These are phyloP conservation scores for Thraustochytrium striatum DNA, from an alignment of 352 stramenopile species.

Conservation along the genomic window DNA sequence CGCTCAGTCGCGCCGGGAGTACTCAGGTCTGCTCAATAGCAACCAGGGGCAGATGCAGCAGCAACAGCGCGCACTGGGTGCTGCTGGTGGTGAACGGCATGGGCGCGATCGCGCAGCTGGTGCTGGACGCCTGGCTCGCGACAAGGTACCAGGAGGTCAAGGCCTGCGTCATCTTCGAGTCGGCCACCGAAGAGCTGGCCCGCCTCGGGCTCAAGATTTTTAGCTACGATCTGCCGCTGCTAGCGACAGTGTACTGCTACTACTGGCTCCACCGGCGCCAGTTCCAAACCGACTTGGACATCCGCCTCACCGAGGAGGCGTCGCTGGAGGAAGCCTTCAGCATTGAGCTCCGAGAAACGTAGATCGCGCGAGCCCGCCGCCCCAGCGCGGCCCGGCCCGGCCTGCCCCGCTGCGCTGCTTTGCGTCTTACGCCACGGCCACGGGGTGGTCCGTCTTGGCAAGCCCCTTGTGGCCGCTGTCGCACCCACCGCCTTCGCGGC, in stretches of 20 bases:
- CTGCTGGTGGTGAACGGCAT: slow-evolving; percentile 6
- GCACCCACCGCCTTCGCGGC: too few relatives aligned
- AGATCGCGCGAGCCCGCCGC: neutral
- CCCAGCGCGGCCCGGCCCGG: too few relatives aligned
- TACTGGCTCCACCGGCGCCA: slow-evolving; percentile 3
- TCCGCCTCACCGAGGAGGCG: neutral
- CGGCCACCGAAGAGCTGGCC: slow-evolving; percentile 13
- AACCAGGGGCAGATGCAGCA: neutral
- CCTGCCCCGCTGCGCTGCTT: too few relatives aligned
- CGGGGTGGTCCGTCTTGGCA: too few relatives aligned
- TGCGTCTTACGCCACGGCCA: too few relatives aligned
- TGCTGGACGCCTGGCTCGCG: slow-evolving; percentile 25
- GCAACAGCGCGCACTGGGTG: neutral
- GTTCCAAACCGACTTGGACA: neutral
- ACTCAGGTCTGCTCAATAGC: neutral
- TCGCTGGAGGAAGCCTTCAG: slow-evolving; percentile 34
- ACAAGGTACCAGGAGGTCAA: slow-evolving; percentile 14
- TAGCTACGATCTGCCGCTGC: slow-evolving; percentile 18
- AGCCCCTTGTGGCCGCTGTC: too few relatives aligned
- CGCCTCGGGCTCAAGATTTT: slow-evolving; percentile 21
- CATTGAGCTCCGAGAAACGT: slow-evolving; percentile 8
- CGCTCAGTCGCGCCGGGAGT: slow-evolving; percentile 8
- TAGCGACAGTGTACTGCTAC: slow-evolving; percentile 24
- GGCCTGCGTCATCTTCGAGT: slow-evolving; percentile 25
- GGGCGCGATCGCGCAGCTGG: slow-evolving; percentile 5